Conservation (phyloP, 2,329 filamentous ascomycete species). For the Cordyceps militaris region DNA sequence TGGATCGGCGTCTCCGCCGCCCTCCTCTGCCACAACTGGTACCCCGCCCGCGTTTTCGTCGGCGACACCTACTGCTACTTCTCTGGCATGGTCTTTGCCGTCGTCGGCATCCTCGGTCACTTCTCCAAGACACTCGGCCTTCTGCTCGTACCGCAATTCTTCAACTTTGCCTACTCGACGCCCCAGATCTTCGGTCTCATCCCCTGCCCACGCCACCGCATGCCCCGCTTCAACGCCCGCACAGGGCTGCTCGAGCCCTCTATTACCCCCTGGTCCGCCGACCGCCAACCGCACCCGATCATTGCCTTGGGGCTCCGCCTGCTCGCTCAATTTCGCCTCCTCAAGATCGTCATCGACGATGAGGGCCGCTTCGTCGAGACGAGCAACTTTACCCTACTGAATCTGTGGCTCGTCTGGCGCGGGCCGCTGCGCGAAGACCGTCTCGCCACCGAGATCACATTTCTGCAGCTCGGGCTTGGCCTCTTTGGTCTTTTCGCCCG, state of each 20-base stretch:
- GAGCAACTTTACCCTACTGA: constrained; percentile 87
- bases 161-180: constrained; percentile 91
- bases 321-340: constrained; percentile 59
- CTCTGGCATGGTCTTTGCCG: constrained; percentile 96
- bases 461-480: constrained; percentile 70
- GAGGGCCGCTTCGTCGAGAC: constrained; percentile 68
- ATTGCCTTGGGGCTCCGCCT: constrained; percentile 60
- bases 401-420: constrained; percentile 93
- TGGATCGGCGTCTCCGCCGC: constrained; percentile 90
- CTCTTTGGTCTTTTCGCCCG: constrained; percentile 77
- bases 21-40: constrained; percentile 89
- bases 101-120: constrained; percentile 92
- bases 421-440: constrained; percentile 84
- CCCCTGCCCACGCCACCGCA: constrained; percentile 85
- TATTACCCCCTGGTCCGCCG: constrained; percentile 64
- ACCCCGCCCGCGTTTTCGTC: constrained; percentile 88
- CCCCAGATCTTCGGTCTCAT: constrained; percentile 88
- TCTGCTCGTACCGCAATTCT: constrained; percentile 85
- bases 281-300: constrained; percentile 59
- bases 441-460: constrained; percentile 70
- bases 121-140: constrained; percentile 95
- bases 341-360: constrained; percentile 61
- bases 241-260: constrained; percentile 83
- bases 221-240: constrained; percentile 80
- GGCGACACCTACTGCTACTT: constrained; percentile 99